Conservation (phyloP, 768 basidiomycete species). For the Dioszegia aurantiaca region DNA sequence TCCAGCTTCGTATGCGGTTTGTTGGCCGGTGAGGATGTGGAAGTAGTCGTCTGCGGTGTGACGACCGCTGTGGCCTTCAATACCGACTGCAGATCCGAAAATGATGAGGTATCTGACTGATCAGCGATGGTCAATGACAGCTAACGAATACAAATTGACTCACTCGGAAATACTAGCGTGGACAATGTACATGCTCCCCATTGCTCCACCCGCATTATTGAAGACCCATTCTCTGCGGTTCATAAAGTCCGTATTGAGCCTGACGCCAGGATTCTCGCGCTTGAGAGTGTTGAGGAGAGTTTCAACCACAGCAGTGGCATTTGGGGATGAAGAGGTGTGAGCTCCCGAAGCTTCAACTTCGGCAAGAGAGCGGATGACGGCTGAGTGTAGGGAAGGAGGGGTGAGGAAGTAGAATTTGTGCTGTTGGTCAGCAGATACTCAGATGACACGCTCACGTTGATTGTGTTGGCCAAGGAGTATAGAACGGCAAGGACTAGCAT, state of each 20-base stretch:
- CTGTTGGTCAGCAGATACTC: background rate
- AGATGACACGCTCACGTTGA: background rate
- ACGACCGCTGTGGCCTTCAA: conserved; percentile 90
- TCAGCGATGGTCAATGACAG: background rate
- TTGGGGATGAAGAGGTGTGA: conserved; percentile 23
- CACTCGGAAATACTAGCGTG: conserved; percentile 98
- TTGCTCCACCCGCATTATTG: conserved; percentile 95
- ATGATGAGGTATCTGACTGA: conserved; percentile 56
- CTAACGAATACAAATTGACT: conserved; percentile 53
- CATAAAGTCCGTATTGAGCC: conserved; percentile 48
- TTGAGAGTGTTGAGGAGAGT: conserved; percentile 81
- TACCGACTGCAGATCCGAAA: conserved; percentile 93
- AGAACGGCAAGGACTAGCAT: conserved; percentile 1
- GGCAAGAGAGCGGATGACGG: conserved; percentile 2
- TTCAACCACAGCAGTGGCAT: conserved; percentile 70
- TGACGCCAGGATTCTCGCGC: conserved; percentile 62
- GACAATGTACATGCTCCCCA: conserved; percentile 94
- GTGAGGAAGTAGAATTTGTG: conserved; percentile 11
- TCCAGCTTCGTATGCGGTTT: conserved; percentile 87
- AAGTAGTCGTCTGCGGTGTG: conserved; percentile 99
- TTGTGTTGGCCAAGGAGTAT: conserved; percentile 6
- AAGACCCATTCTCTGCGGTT: conserved; percentile 79
- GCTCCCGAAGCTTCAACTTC: conserved; percentile 4
- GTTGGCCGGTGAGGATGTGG: conserved; percentile 87
- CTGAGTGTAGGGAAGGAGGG: conserved; percentile 6